Conservation (phyloP, 305 asterid genomes). For the Stenogyne calaminthoides region DNA sequence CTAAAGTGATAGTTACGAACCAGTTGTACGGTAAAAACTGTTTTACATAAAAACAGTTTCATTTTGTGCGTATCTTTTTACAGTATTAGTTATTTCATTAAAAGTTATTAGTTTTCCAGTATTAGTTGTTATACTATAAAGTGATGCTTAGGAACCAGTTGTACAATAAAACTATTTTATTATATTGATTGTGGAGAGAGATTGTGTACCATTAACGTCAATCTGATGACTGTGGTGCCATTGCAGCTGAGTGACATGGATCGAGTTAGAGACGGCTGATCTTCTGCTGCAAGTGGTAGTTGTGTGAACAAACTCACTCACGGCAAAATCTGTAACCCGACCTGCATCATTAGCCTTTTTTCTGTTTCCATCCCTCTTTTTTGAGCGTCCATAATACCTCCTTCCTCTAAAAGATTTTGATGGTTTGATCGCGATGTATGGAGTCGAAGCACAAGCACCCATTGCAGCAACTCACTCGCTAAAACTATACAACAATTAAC, state of each 20-base stretch:
- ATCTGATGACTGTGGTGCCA: constrained; percentile 79
- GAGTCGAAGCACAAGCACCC: constrained; percentile 89
- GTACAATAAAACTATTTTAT: not conserved
- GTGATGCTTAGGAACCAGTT: too few relatives aligned
- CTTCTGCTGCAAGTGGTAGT: constrained; percentile 73
- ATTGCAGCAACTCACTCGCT: constrained; percentile 38
- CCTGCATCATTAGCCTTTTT: constrained; percentile 50
- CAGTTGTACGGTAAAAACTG: too few relatives aligned
- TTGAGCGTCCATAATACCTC: constrained; percentile 44
- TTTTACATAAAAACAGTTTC: not conserved
- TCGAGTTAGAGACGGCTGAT: constrained; percentile 70
- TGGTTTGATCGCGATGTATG: constrained; percentile 39
- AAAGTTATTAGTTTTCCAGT: not conserved
- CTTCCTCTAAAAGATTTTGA: constrained; percentile 38
- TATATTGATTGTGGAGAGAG: not conserved
- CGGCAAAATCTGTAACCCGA: constrained; percentile 57
- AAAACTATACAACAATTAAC: constrained; percentile 30
- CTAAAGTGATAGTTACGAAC: too few relatives aligned
- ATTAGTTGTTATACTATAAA: too few relatives aligned
- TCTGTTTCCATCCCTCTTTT: constrained; percentile 55
- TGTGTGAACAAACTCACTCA: constrained; percentile 73
- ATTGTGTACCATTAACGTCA: constrained; percentile 55
- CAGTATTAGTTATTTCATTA: not conserved
- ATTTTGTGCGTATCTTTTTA: too few relatives aligned
- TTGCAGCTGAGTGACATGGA: constrained; percentile 81